A percentile compares a stretch with the other conserved stretches of the same genome.
phyloP scores from a whole-genome alignment of 192 early-diverging fungal species.

The Coemansia sp. region DNA sequence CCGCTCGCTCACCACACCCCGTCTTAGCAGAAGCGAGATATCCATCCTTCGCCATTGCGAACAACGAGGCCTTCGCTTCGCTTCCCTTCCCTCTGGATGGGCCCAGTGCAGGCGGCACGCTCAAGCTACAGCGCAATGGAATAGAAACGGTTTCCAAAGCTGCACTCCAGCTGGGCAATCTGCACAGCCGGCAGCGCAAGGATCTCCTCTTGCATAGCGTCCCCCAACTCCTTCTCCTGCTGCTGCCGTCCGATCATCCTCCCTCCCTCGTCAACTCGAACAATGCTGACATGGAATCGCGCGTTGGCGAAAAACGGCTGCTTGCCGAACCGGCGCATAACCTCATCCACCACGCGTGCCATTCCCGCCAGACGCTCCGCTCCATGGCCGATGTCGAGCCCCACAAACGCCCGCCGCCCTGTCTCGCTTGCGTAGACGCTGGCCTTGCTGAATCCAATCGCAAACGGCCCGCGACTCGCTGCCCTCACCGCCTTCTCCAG shows the following conservation, averaged over 20 bases:
- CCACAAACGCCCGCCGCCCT: constrained; percentile 40
- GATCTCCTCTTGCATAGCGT: constrained; percentile 38
- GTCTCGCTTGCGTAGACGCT: constrained; percentile 33
- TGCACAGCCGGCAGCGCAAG: constrained; percentile 30
- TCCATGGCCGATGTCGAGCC: constrained; percentile 32
- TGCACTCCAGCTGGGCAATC: constrained; percentile 42
- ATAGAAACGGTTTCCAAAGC: constrained; percentile 38
- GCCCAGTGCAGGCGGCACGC: too few species aligned
- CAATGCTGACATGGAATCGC: constrained; percentile 50
- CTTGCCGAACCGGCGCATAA: constrained; percentile 41
- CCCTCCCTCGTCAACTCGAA: constrained; percentile 19
- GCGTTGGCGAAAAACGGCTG: constrained; percentile 35
- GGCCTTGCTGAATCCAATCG: constrained; percentile 31
- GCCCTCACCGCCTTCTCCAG: constrained; percentile 20
- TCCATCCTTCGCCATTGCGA: too few species aligned
- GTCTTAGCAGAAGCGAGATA: too few species aligned
- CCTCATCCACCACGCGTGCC: constrained; percentile 29
- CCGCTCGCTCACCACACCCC: too few species aligned
- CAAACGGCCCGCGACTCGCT: constrained; percentile 3
- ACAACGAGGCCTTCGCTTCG: background rate
- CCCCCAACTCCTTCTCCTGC: constrained; percentile 27
- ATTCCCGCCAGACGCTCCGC: constrained; percentile 15
- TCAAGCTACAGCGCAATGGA: constrained; percentile 20
- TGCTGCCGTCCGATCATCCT: background rate
- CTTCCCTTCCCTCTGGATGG: background rate